Evolutionary conservation across 2,329 filamentous ascomycete species (phyloP), one percentile per base, ranked within the genome.

Genomic region (Zymoseptoria pseudotritici): DNA sequence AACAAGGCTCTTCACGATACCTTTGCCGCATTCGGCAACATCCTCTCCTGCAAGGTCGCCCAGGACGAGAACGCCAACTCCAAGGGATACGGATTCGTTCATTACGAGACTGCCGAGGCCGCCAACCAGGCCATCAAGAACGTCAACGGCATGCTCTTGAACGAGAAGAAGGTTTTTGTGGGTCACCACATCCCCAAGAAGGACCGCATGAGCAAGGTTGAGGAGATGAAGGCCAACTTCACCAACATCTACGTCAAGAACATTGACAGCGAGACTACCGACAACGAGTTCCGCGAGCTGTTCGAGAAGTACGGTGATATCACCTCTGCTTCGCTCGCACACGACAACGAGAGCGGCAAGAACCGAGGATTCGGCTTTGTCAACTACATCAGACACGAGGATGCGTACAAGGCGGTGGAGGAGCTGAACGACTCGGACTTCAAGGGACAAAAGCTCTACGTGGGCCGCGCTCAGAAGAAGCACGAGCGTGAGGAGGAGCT

Each of bases 171-270:
- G 86, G 94, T 99, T 66, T 99, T 95, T 71, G 94, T 99, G 70
- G 94, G 94, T 66, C 93, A 97, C 80, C 94, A 99, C 81, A 97
- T 99, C 73, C 92, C 94, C 77, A 97, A 97, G 89, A 97, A 97
- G 85, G 94, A 99, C 75, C 93, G 94, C 72, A 94, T 97, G 85
- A 96, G 91, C 90, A 99, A 99, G 82, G 97, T 97, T 71, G 94
- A 99, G 82, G 94, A 99, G 84, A 99, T 99, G 93, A 99, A 99
- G 88, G 94, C 94, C 78, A 99, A 99, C 84, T 99, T 95, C 85
- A 99, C 94, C 82, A 99, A 99, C 78, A 87, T 99, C 78, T 99
- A 99, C 81, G 90, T 99, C 82, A 99, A 99, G 87, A 99, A 99
- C 82, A 88, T 99, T 70, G 85, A 87, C 71, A 73, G 80, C 42